Percentiles rank a stretch among this genome's conserved stretches.
Conservation (phyloP, 1,284 basidiomycete species). For the Ustilago sp. region DNA sequence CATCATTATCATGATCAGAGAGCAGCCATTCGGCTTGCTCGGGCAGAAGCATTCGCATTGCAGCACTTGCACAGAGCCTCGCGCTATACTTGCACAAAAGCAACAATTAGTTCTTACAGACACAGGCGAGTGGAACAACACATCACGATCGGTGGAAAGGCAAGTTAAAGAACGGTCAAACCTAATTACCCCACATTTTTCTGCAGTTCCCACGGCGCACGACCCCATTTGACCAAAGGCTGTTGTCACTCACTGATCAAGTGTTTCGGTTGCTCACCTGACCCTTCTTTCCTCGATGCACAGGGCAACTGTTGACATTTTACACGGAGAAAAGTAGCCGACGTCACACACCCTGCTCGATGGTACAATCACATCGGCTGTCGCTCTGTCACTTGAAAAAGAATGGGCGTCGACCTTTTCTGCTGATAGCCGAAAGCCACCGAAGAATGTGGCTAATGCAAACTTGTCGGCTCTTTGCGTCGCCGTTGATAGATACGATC, state of each 20-base stretch:
- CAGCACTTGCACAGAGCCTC: neutral
- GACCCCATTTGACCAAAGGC: neutral
- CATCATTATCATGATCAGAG: neutral
- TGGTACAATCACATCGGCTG: slow-evolving; percentile 4
- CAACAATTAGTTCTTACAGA: neutral
- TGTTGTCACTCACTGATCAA: slow-evolving; percentile 9
- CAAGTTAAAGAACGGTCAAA: slow-evolving; percentile 3
- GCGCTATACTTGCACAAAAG: neutral
- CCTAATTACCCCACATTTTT: slow-evolving; percentile 25
- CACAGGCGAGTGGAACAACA: neutral
- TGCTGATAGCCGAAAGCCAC: neutral
- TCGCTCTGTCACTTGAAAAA: neutral
- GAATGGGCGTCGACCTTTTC: neutral
- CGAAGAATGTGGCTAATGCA: neutral
- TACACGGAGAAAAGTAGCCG: slow-evolving; percentile 5
- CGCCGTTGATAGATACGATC: neutral
- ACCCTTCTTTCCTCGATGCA: too few species aligned
- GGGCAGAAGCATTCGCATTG: too few species aligned
- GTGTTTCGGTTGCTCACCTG: neutral
- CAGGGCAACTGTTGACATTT: neutral
- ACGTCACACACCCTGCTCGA: neutral
- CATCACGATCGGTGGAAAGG: slow-evolving; percentile 14
- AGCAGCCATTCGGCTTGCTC: neutral
- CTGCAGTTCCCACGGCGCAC: neutral
- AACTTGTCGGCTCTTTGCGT: neutral